Conservation (phyloP, 2,329 filamentous ascomycete genomes). For the Trichoderma sp. region DNA sequence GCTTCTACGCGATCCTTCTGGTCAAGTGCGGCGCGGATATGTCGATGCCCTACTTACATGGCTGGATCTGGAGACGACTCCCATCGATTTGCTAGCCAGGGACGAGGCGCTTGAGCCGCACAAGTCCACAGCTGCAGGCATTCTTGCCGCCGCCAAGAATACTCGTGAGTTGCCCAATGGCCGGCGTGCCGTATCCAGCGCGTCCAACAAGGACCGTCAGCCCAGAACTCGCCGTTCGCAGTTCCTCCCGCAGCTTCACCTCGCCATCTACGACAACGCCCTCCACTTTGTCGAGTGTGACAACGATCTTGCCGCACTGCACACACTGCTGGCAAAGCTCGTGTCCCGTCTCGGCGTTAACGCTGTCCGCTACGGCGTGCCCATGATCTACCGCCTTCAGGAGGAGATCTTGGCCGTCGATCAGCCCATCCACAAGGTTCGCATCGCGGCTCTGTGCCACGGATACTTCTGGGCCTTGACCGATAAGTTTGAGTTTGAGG, state of each 20-base stretch:
- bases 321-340: slow-evolving; percentile 73
- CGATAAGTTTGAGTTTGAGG: slow-evolving; percentile 74
- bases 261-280: slow-evolving; percentile 86
- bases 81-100: slow-evolving; percentile 59
- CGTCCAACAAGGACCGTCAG: slow-evolving; percentile 58
- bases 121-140: slow-evolving; percentile 33
- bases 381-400: slow-evolving; percentile 86
- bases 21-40: slow-evolving; percentile 78
- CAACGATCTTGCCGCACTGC: slow-evolving; percentile 71
- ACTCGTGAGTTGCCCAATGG: slow-evolving; percentile 44
- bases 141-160: slow-evolving; percentile 32
- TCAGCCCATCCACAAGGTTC: slow-evolving; percentile 67
- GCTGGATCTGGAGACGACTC: slow-evolving; percentile 76
- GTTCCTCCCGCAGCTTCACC: slow-evolving; percentile 78
- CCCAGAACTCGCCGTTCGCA: slow-evolving; percentile 54
- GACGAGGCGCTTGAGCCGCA: slow-evolving; percentile 53
- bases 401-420: slow-evolving; percentile 72
- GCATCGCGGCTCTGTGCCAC: slow-evolving; percentile 79
- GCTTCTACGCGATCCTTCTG: slow-evolving; percentile 78
- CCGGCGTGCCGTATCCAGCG: slow-evolving; percentile 66
- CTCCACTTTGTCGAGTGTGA: slow-evolving; percentile 70
- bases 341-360: slow-evolving; percentile 78
- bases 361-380: slow-evolving; percentile 71
- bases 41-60: slow-evolving; percentile 79
- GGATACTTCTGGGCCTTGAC: slow-evolving; percentile 83